phyloP scores from a whole-genome alignment of 1,284 basidiomycete genomes.

The Athelia psychrophila region DNA sequence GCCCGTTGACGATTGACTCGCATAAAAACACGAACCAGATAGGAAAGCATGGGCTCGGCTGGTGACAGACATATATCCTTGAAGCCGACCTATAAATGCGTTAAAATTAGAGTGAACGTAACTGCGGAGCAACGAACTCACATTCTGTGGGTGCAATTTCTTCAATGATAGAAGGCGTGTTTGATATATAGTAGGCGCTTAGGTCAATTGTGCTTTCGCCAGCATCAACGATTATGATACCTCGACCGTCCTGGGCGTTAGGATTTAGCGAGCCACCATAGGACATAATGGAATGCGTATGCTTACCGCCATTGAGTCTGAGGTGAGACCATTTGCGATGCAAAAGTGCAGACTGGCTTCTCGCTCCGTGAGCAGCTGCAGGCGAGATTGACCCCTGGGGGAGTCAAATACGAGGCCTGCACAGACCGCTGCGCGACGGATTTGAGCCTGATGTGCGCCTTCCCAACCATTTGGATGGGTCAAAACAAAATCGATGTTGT shows the following conservation, averaged over 20 bases:
- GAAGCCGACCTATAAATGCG: slow-evolving; percentile 27
- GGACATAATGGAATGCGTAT: slow-evolving; percentile 8
- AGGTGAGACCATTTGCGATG: slow-evolving; percentile 33
- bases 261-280: not conserved
- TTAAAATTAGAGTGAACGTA: not conserved
- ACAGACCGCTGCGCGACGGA: slow-evolving; percentile 32
- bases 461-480: slow-evolving; percentile 45
- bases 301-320: slow-evolving; percentile 35
- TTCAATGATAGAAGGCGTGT: slow-evolving; percentile 17
- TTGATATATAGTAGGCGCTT: slow-evolving; percentile 27
- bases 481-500: slow-evolving; percentile 18
- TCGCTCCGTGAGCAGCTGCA: slow-evolving; percentile 48
- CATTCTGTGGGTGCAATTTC: slow-evolving; percentile 31
- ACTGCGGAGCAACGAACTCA: slow-evolving; percentile 17
- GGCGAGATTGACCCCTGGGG: slow-evolving; percentile 29
- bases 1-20: not conserved
- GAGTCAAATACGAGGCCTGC: slow-evolving; percentile 33
- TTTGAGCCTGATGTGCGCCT: slow-evolving; percentile 32
- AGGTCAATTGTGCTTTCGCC: slow-evolving; percentile 48
- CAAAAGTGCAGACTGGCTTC: slow-evolving; percentile 49
- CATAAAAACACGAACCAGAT: slow-evolving; percentile 16
- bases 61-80: slow-evolving; percentile 31
- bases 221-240: slow-evolving; percentile 45
- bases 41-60: slow-evolving; percentile 29
- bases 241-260: slow-evolving; percentile 32